These are phyloP conservation scores for Starmerella gropengiesseri DNA, from an alignment of 805 yeast species.

Conservation along the genomic window DNA sequence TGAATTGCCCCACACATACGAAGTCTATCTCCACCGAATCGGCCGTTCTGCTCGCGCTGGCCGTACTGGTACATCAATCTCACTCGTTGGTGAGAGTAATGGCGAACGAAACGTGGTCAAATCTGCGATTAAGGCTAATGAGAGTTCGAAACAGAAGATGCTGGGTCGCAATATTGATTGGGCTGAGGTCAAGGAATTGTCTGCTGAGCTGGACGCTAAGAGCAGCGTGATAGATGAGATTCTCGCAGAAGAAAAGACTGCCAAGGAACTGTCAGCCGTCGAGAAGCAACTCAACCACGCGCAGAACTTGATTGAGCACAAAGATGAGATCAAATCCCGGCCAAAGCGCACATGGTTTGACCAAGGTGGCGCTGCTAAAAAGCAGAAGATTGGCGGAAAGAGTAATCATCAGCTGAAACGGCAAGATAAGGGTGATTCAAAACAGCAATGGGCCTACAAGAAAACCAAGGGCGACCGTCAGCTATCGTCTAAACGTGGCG, in stretches of 20 bases:
- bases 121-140: constrained; percentile 50
- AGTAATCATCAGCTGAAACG: constrained; percentile 54
- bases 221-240: constrained; percentile 59
- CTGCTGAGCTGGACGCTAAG: constrained; percentile 50
- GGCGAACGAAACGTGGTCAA: constrained; percentile 84
- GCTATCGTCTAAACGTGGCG: constrained; percentile 21
- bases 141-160: constrained; percentile 41
- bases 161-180: constrained; percentile 90
- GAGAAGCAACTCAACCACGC: constrained; percentile 86
- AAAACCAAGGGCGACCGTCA: constrained; percentile 67
- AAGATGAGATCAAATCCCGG: constrained; percentile 72
- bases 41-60: constrained; percentile 99
- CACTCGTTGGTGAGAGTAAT: constrained; percentile 88
- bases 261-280: constrained; percentile 74
- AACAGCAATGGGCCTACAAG: constrained; percentile 48
- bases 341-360: constrained; percentile 98
- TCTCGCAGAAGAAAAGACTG: constrained; percentile 75
- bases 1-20: constrained; percentile 91
- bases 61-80: constrained; percentile 82
- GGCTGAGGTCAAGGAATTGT: constrained; percentile 64
- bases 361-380: constrained; percentile 31
- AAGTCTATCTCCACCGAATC: constrained; percentile 88
- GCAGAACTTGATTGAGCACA: constrained; percentile 68
- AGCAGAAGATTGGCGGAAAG: constrained; percentile 27
- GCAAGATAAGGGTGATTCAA: constrained; percentile 47